A percentile compares a stretch with the other conserved stretches of the same genome.
Evolutionary conservation across 2,329 filamentous ascomycete genomes (phyloP).

Genomic region (Exophiala sideris): DNA sequence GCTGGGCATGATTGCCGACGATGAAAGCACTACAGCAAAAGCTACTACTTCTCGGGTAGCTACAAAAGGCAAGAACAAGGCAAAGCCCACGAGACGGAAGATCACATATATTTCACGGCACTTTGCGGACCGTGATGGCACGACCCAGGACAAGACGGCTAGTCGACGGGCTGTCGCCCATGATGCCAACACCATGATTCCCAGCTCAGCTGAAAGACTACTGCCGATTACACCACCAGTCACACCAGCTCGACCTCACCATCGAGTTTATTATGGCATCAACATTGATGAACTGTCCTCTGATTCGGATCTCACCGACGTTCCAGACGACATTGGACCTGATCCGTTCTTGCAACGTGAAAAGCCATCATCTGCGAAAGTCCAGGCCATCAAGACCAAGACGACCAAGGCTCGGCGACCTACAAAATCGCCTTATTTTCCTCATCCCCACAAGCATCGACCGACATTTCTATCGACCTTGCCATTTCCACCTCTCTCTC

Average conservation of each 20-base stretch:
- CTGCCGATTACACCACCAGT: constrained; percentile 14
- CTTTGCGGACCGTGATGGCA: constrained; percentile 12
- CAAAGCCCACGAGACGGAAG: constrained; percentile 10
- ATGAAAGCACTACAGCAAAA: constrained; percentile 7
- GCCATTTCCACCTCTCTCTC: constrained; percentile 64
- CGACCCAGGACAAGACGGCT: not conserved
- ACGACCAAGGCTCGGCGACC: constrained; percentile 7
- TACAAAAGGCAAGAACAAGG: constrained; percentile 6
- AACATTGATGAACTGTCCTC: constrained; percentile 31
- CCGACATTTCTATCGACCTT: constrained; percentile 43
- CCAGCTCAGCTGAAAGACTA: constrained; percentile 1
- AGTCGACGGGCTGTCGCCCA: not conserved
- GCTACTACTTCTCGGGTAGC: not conserved
- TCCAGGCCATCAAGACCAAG: constrained; percentile 16
- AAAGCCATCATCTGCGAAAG: constrained; percentile 3
- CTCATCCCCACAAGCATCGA: constrained; percentile 28
- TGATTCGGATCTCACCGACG: constrained; percentile 37
- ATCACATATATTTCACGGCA: constrained; percentile 27
- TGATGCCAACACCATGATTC: not conserved
- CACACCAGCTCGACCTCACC: constrained; percentile 12
- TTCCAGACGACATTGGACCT: constrained; percentile 33
- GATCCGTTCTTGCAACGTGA: constrained; percentile 11
- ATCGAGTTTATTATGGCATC: constrained; percentile 22
- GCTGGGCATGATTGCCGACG: constrained; percentile 20
- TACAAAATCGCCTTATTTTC: constrained; percentile 43